Evolutionary conservation across 306 rosid genomes (phyloP).

Genomic region (Morella rubra): DNA sequence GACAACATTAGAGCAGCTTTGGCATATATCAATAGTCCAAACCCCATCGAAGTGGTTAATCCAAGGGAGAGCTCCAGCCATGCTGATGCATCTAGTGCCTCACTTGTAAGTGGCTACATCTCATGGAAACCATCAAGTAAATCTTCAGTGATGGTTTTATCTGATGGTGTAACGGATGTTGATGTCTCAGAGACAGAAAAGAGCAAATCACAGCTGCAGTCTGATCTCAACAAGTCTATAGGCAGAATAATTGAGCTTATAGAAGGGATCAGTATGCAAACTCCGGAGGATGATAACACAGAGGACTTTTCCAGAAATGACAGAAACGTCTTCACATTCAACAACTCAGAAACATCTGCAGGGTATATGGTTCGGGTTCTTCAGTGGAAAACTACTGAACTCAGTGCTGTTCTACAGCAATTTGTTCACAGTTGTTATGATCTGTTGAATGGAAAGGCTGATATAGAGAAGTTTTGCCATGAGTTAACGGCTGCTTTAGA

Average conservation of each 20-base stretch:
- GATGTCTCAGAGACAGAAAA: conserved; percentile 29
- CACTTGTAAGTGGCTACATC: conserved; percentile 23
- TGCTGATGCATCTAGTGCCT: conserved; percentile 33
- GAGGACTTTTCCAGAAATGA: conserved; percentile 40
- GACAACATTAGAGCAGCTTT: conserved; percentile 57
- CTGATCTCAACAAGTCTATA: conserved; percentile 49
- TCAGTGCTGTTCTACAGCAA: conserved; percentile 48
- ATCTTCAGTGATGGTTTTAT: conserved; percentile 28
- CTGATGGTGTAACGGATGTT: conserved; percentile 26
- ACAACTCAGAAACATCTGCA: conserved; percentile 47
- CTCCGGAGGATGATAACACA: conserved; percentile 41
- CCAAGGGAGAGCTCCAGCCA: conserved; percentile 29
- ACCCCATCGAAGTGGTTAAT: conserved; percentile 24
- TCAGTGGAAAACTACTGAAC: conserved; percentile 88
- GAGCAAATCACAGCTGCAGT: conserved; percentile 34
- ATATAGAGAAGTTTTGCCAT: conserved; percentile 43
- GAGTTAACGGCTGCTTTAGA: conserved; percentile 68
- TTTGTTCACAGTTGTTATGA: conserved; percentile 70
- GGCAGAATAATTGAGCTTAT: conserved; percentile 77
- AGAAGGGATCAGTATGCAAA: conserved; percentile 65
- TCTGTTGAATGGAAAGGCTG: conserved; percentile 62
- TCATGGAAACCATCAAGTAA: conserved; percentile 32
- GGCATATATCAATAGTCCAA: conserved; percentile 27
- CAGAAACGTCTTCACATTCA: conserved; percentile 25
- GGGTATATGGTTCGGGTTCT: conserved; percentile 80